Evolutionary conservation across 176 grass and related monocot species (phyloP).

Genomic region (Musa beccarii): DNA sequence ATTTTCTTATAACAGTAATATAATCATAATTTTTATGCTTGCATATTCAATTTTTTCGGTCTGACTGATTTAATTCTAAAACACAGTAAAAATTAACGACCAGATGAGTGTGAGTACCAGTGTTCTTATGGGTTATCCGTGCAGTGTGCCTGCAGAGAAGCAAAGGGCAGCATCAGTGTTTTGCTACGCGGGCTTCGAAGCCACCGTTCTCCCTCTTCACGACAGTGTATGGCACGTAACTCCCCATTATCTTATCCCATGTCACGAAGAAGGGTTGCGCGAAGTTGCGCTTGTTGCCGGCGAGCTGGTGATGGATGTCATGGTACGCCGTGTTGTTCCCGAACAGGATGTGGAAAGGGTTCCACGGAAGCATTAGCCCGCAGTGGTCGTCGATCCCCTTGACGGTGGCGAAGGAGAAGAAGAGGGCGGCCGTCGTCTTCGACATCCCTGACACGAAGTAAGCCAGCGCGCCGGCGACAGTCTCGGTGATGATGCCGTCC

Average conservation of each 20-base stretch:
- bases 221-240: constrained; percentile 20
- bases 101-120: too few relatives aligned
- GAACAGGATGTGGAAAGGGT: constrained; percentile 39
- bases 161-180: too few relatives aligned
- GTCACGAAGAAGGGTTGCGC: constrained; percentile 47
- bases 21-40: too few relatives aligned
- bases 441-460: constrained; percentile 39
- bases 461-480: constrained; percentile 29
- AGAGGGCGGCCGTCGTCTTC: not conserved
- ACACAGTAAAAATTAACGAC: too few relatives aligned
- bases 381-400: constrained; percentile 67
- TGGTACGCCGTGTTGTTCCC: constrained; percentile 46
- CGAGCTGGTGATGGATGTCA: constrained; percentile 55
- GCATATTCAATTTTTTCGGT: too few relatives aligned
- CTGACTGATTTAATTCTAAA: too few relatives aligned
- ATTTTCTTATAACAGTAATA: too few relatives aligned
- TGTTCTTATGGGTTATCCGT: too few relatives aligned
- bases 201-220: constrained; percentile 18
- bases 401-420: constrained; percentile 48
- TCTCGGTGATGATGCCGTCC: constrained; percentile 51
- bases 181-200: constrained; percentile 20
- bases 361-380: constrained; percentile 42
- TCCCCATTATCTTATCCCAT: constrained; percentile 45
- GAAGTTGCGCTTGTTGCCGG: constrained; percentile 39
- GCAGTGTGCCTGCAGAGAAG: too few relatives aligned